These are phyloP conservation scores for Ustilago bromivora DNA, from an alignment of 1,284 basidiomycete genomes.

Conservation along the genomic window DNA sequence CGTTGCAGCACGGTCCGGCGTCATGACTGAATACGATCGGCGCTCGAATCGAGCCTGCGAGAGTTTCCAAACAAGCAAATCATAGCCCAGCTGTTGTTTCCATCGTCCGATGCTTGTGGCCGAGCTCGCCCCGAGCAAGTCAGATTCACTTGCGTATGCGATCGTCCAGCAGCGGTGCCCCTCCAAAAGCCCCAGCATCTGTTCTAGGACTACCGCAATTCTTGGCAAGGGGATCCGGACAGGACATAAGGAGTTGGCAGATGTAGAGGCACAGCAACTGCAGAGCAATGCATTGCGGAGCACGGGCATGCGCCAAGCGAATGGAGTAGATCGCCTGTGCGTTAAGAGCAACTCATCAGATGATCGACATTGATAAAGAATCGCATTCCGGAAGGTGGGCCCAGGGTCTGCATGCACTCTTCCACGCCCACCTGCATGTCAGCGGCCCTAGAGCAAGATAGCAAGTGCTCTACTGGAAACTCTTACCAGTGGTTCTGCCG, in stretches of 20 bases:
- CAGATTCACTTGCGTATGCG: neutral
- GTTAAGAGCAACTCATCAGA: neutral
- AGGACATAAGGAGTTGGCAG: neutral
- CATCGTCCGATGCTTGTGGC: neutral
- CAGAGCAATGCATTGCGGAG: neutral
- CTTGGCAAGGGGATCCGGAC: neutral
- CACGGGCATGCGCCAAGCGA: neutral
- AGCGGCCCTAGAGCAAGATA: neutral
- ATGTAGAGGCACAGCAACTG: neutral
- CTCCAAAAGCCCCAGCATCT: neutral
- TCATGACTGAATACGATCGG: neutral
- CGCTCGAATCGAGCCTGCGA: neutral
- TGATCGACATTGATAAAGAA: constrained; percentile 1
- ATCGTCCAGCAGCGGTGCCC: neutral
- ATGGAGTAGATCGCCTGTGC: neutral
- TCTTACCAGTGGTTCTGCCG: too few relatives aligned
- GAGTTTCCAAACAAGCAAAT: constrained; percentile 3
- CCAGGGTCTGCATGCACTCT: constrained; percentile 3
- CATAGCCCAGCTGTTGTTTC: neutral
- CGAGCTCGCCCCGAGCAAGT: neutral
- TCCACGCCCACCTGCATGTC: constrained; percentile 15
- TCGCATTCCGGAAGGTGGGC: neutral
- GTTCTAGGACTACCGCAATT: neutral
- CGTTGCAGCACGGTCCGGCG: neutral
- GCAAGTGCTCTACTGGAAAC: too few relatives aligned